Base-by-base conservation (phyloP, 331 rosid species). In the Quercus tomentella region DNA sequence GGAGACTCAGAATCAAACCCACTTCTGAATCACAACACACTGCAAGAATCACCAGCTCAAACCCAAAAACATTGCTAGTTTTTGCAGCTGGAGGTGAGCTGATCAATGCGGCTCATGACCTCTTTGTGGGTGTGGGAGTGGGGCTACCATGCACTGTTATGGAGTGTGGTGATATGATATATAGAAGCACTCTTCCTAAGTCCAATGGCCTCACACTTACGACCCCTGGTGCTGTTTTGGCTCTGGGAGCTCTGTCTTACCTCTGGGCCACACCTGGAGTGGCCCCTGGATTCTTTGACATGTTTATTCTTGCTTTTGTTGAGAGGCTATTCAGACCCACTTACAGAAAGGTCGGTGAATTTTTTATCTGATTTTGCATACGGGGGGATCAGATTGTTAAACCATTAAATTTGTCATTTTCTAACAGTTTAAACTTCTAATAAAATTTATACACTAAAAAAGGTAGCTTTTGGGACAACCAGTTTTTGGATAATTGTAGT, bases 231-330 rank as follows among this genome's bases (percentile, higher is more conserved):
- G 88, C 89, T 61, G 49, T 95, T 83, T 56, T 95, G 45, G 96
- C 93, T 78, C 23, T 95, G 82, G 84, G 96, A 15, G 84, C 99
- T 78, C 83, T 93, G 2, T 95, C 97, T 66, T 95, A 95, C 80
- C 96, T 93, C 7, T 95, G 97, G 99, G 97, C 97, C 74, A 93
- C 99, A 5, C 98, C 97, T 41, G 98, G 97, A 56, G 97, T 95
- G 51, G 98, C 98, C 58, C 99, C 99, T 54, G 98, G 99, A 26
- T 93, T 91, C 89, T 95, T 90, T 87, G 98, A 93, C 86, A 93
- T 93, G 99, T 95, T 95, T 87, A 86, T 95, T 78, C 98, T 95
- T 83, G 98, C 99, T 67, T 95, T 95, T 85, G 85, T 86, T 56
- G 98, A 95, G 54, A 90, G 98, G 77, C 35, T 90, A 54, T 89